Evolutionary conservation across 208 protist genomes (phyloP).

Genomic region (Trypanosoma boissoni): DNA sequence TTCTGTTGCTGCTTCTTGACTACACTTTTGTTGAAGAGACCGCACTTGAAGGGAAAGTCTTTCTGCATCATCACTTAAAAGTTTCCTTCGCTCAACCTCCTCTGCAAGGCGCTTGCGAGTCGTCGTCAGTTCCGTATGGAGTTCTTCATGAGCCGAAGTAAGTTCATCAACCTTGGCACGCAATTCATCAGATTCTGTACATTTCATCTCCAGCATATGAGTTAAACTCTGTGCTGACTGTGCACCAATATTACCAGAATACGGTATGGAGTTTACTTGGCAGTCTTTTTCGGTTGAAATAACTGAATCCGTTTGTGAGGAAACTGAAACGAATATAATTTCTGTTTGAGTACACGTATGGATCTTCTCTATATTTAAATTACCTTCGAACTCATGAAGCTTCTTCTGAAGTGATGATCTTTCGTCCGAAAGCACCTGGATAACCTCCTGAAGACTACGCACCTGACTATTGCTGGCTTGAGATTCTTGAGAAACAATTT

Average conservation of each 20-base stretch:
- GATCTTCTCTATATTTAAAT: slow-evolving; percentile 12
- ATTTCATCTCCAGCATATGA: slow-evolving; percentile 61
- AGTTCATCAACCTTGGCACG: slow-evolving; percentile 53
- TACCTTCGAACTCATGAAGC: slow-evolving; percentile 8
- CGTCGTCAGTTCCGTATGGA: slow-evolving; percentile 32
- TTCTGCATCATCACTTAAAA: slow-evolving; percentile 51
- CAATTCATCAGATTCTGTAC: slow-evolving; percentile 61
- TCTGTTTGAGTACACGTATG: slow-evolving; percentile 27
- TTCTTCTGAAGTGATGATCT: slow-evolving; percentile 19
- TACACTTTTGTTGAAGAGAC: slow-evolving; percentile 65
- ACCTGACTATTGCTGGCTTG: slow-evolving; percentile 16
- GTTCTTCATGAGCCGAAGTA: slow-evolving; percentile 45
- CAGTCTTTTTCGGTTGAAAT: slow-evolving; percentile 27
- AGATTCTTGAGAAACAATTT: slow-evolving; percentile 24
- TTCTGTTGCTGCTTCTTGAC: slow-evolving; percentile 49
- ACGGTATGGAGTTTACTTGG: slow-evolving; percentile 28
- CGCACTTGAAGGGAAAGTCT: slow-evolving; percentile 62
- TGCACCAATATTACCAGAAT: slow-evolving; percentile 16
- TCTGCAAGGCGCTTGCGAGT: slow-evolving; percentile 42
- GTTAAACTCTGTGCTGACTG: slow-evolving; percentile 40
- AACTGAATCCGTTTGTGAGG: slow-evolving; percentile 12
- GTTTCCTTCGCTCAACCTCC: slow-evolving; percentile 34
- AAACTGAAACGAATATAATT: slow-evolving; percentile 1
- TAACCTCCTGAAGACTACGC: slow-evolving; percentile 28
- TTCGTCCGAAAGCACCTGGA: slow-evolving; percentile 30